Percentiles rank a stretch among this genome's conserved stretches.
Evolutionary conservation across 306 rosid species (phyloP).

Genomic region (Myrica gale): DNA sequence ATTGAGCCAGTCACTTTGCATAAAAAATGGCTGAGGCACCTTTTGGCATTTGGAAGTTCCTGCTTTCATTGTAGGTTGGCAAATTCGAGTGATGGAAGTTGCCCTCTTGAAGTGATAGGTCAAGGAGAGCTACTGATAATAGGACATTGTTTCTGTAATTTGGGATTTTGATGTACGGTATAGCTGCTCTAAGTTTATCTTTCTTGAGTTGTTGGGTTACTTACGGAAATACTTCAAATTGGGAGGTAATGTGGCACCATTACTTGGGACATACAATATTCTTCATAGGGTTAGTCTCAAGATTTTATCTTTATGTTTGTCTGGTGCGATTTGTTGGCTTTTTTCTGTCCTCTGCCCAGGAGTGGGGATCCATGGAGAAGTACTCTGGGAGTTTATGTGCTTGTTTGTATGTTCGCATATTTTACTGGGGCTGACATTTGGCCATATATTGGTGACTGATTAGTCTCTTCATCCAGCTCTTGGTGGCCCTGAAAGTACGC

Average conservation of each 20-base stretch:
- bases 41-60: conserved; percentile 11
- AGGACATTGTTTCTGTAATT: neutral
- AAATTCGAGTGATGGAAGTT: neutral
- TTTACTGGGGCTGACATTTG: conserved; percentile 11
- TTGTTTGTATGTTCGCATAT: conserved; percentile 19
- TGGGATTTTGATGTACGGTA: neutral
- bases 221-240: neutral
- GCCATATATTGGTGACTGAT: conserved; percentile 25
- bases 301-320: neutral
- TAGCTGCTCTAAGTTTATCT: neutral
- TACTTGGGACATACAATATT: neutral
- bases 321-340: neutral
- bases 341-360: neutral
- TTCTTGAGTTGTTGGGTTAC: neutral
- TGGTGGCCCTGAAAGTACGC: conserved; percentile 92
- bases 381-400: conserved; percentile 20
- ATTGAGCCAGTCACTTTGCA: conserved; percentile 12
- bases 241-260: neutral
- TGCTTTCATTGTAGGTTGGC: neutral
- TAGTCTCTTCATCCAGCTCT: conserved; percentile 61
- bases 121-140: neutral
- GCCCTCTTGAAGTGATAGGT: conserved; percentile 7
- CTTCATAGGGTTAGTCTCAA: neutral
- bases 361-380: conserved; percentile 13
- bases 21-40: conserved; percentile 13